Evolutionary conservation across 2,329 filamentous ascomycete genomes (phyloP), one percentile per base, ranked within the genome.

Genomic region (Daldinia sp.): DNA sequence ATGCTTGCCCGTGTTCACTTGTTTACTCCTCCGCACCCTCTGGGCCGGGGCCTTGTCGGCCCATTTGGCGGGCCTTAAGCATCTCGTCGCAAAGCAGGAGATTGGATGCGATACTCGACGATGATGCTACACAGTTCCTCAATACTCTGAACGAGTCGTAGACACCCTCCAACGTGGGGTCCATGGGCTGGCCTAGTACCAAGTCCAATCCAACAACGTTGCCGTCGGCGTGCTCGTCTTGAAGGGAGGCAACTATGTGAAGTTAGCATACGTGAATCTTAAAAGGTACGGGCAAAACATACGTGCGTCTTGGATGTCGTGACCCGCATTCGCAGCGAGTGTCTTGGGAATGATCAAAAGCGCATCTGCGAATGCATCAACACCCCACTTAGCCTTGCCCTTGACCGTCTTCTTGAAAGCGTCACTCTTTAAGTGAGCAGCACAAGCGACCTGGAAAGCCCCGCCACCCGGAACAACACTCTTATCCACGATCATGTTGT

Each of bases 401-500:
- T 97, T 99, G 76, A 98, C 91, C 27, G 90, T 90, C 83, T 93
- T 96, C 71, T 85, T 85, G 81, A 98, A 96, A 15, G 85, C 86
- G 73, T 97, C 93, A 68, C 93, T 93, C 77, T 90, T 91, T 65
- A 99, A 84, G 78, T 97, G 93, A 47, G 89, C 85, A 21, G 94
- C 93, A 72, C 92, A 96, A 29, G 95, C 94, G 45, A 99, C 89
- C 79, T 99, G 95, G 87, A 97, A 99, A 50, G 95, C 92, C 72
- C 95, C 95, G 60, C 89, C 95, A 61, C 95, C 95, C 1, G 95
- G 95, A 23, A 99, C 93, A 17, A 99, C 95, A 70, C 91, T 94
- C 80, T 90, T 88, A 77, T 99, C 95, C n/a, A 98, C 94, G 77
- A 99, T 98, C 85, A 96, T 97, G 84, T 99, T 99, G 87, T 97